Evolutionary conservation across 108 stramenopile genomes (phyloP).

Genomic region (Nitzschia sp.): DNA sequence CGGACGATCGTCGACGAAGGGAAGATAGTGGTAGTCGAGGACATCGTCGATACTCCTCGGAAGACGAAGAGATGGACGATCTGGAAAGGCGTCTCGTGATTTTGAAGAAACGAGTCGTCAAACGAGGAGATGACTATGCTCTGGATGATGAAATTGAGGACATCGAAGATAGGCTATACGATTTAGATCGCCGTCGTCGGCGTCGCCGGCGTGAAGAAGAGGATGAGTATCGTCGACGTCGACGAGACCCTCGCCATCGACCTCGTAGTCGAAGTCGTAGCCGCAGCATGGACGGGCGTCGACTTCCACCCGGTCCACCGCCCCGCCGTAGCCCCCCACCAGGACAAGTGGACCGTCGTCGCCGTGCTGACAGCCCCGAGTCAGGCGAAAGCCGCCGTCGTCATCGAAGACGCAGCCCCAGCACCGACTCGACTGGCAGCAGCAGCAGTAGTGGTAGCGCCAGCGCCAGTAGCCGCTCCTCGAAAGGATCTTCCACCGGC

Average conservation of each 20-base stretch:
- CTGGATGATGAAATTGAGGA: slow-evolving; percentile 32
- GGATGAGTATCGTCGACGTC: slow-evolving; percentile 9
- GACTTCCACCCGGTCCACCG: background rate
- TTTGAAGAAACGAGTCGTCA: slow-evolving; percentile 12
- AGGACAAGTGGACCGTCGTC: slow-evolving; percentile 10
- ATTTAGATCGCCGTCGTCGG: slow-evolving; percentile 25
- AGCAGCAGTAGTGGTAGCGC: slow-evolving; percentile 11
- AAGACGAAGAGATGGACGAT: slow-evolving; percentile 24
- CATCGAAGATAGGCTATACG: slow-evolving; percentile 30
- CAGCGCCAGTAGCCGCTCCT: slow-evolving; percentile 16
- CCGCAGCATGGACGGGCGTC: background rate
- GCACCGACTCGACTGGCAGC: background rate
- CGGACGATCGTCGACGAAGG: background rate
- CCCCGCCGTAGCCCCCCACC: background rate
- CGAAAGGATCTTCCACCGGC: background rate
- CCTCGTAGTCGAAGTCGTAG: slow-evolving; percentile 8
- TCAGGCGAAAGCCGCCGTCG: slow-evolving; percentile 8
- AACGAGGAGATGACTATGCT: slow-evolving; percentile 5
- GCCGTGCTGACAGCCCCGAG: slow-evolving; percentile 16
- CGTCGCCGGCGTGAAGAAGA: slow-evolving; percentile 17
- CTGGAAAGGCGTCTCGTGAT: slow-evolving; percentile 24
- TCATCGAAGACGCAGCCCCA: slow-evolving; percentile 2
- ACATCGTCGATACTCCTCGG: background rate
- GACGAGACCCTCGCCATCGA: slow-evolving; percentile 8
- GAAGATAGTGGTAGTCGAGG: slow-evolving; percentile 10